Conservation (phyloP, 495 filamentous ascomycete genomes). For the Podospora bellae-mahoneyi region DNA sequence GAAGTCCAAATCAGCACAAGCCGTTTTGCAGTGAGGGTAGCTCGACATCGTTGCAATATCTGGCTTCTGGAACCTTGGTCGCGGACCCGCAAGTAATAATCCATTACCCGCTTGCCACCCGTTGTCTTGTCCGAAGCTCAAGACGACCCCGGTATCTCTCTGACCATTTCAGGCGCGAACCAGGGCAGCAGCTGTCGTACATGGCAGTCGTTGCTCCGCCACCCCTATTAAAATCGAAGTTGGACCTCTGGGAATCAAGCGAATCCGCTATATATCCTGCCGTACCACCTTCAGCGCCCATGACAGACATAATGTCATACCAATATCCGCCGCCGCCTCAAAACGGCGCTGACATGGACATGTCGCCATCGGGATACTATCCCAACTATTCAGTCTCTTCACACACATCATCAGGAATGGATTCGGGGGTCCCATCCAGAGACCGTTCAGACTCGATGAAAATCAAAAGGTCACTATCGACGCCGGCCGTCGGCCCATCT, state of each 20-base stretch:
- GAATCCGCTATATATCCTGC: constrained; percentile 34
- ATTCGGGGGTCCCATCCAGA: constrained; percentile 31
- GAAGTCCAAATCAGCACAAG: constrained; percentile 16
- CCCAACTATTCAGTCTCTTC: constrained; percentile 37
- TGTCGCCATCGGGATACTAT: constrained; percentile 41
- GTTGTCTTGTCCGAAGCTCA: constrained; percentile 24
- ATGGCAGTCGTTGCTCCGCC: constrained; percentile 37
- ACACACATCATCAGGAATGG: constrained; percentile 39
- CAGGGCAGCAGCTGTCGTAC: constrained; percentile 26
- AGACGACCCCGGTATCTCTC: constrained; percentile 16
- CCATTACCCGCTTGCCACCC: constrained; percentile 24
- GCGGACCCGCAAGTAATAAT: constrained; percentile 29
- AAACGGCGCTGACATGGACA: constrained; percentile 45
- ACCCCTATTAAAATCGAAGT: constrained; percentile 30
- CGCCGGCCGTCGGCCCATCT: constrained; percentile 60
- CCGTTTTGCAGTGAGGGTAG: constrained; percentile 13
- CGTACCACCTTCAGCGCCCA: constrained; percentile 36
- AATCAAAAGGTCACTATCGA: constrained; percentile 63
- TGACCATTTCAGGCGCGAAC: constrained; percentile 20
- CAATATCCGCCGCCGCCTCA: constrained; percentile 48
- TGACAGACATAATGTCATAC: constrained; percentile 52
- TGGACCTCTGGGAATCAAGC: constrained; percentile 32
- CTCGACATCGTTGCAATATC: constrained; percentile 22
- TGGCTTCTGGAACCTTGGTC: constrained; percentile 26
- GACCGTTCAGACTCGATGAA: constrained; percentile 42